Conservation (phyloP, 495 filamentous ascomycete species). For the Xylaria nigripes region DNA sequence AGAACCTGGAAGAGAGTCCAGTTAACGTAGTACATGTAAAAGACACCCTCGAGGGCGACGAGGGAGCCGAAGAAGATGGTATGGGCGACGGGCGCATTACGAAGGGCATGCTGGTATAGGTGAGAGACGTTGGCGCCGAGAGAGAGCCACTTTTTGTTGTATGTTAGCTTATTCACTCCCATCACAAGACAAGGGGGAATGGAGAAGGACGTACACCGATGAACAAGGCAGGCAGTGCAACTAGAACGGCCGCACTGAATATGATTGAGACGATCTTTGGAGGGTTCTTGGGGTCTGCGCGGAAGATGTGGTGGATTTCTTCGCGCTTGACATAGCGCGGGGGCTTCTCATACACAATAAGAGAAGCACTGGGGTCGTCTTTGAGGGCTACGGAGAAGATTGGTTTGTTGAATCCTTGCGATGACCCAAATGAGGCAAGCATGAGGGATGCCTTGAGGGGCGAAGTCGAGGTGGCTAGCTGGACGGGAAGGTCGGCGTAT, state of each 20-base stretch:
- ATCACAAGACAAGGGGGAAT: not conserved
- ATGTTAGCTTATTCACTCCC: slow-evolving; percentile 9
- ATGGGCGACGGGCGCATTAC: slow-evolving; percentile 68
- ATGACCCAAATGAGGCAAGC: slow-evolving; percentile 77
- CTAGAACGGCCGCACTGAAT: slow-evolving; percentile 64
- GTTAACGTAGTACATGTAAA: slow-evolving; percentile 87
- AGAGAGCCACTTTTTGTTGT: slow-evolving; percentile 53
- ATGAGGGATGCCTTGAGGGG: slow-evolving; percentile 71
- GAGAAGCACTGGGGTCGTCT: slow-evolving; percentile 50
- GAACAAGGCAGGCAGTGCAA: slow-evolving; percentile 62
- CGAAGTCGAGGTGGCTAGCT: slow-evolving; percentile 59
- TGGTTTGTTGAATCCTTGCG: slow-evolving; percentile 60
- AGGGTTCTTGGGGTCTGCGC: slow-evolving; percentile 65
- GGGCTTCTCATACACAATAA: slow-evolving; percentile 55
- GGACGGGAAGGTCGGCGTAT: slow-evolving; percentile 81
- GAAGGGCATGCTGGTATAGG: slow-evolving; percentile 56
- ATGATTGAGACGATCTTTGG: slow-evolving; percentile 73
- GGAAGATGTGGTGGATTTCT: slow-evolving; percentile 92
- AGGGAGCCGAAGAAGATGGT: slow-evolving; percentile 75
- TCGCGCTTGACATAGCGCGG: slow-evolving; percentile 70
- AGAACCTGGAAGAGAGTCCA: slow-evolving; percentile 93
- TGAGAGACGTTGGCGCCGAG: slow-evolving; percentile 84
- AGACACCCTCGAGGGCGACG: slow-evolving; percentile 77
- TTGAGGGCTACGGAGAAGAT: slow-evolving; percentile 52
- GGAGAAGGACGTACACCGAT: slow-evolving; percentile 50